phyloP scores from a whole-genome alignment of 2,329 filamentous ascomycete genomes.

The Cladophialophora chaetospira region DNA sequence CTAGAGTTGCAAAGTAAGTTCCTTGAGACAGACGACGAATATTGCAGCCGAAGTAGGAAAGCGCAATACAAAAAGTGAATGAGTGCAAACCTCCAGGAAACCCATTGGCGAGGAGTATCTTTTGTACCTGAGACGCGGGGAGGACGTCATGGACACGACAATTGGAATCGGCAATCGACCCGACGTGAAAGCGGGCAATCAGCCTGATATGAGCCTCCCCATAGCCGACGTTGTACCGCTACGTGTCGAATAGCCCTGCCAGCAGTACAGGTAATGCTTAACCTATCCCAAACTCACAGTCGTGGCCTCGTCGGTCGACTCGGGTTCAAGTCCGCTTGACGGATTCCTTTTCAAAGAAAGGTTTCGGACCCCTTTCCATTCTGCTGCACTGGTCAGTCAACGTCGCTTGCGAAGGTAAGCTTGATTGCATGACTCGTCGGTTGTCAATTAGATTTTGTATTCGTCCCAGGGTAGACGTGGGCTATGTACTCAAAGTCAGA shows the following conservation, averaged over 20 bases:
- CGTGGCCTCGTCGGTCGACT: background rate
- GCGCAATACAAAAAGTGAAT: background rate
- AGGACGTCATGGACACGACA: background rate
- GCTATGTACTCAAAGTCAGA: constrained; percentile 27
- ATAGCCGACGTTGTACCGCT: background rate
- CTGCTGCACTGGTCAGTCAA: background rate
- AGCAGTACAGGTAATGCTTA: background rate
- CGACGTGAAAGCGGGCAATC: constrained; percentile 14
- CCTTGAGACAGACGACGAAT: background rate
- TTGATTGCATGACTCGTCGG: background rate
- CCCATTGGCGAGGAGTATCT: background rate
- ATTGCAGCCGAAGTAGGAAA: background rate
- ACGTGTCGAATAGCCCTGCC: background rate
- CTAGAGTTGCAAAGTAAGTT: background rate
- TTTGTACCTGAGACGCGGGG: constrained; percentile 3
- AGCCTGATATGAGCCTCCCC: constrained; percentile 16
- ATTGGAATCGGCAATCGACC: constrained; percentile 7
- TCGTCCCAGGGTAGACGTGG: constrained; percentile 23
- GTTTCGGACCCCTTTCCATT: background rate
- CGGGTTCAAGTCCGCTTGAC: background rate
- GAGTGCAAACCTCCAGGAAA: background rate
- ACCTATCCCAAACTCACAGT: background rate
- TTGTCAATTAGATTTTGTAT: constrained; percentile 18
- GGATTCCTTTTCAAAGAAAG: background rate
- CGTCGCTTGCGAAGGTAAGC: background rate